phyloP scores from a whole-genome alignment of 441 rosid species.

The Gossypium davidsonii region DNA sequence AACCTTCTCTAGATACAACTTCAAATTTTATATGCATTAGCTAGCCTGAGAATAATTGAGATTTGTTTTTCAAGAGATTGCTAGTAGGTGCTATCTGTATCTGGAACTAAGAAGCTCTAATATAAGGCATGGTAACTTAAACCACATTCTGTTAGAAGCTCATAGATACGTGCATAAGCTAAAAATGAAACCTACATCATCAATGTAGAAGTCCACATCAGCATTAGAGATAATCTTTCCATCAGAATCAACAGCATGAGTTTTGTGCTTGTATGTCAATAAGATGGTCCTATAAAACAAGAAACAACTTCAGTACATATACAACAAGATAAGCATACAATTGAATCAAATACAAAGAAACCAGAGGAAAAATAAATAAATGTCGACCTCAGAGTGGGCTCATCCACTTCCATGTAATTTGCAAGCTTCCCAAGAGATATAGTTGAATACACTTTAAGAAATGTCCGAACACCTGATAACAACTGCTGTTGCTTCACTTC shows the following conservation, averaged over 20 bases:
- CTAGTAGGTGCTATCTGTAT: background rate
- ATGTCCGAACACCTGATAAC: constrained; percentile 65
- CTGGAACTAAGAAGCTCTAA: background rate
- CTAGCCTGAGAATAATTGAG: background rate
- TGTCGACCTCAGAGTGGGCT: constrained; percentile 64
- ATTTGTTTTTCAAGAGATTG: background rate
- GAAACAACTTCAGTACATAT: constrained; percentile 6
- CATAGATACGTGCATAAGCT: background rate
- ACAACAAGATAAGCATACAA: background rate
- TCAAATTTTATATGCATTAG: background rate
- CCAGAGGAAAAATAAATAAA: background rate
- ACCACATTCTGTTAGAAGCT: background rate
- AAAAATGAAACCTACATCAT: constrained; percentile 45
- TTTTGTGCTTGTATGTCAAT: constrained; percentile 92
- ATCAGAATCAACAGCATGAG: constrained; percentile 74
- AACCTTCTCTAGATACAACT: background rate
- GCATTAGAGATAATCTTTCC: constrained; percentile 79
- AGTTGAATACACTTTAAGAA: constrained; percentile 78
- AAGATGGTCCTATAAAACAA: constrained; percentile 56
- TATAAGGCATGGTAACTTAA: background rate
- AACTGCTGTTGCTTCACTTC: constrained; percentile 94
- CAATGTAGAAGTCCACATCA: constrained; percentile 81
- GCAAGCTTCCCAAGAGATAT: constrained; percentile 80
- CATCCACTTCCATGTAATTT: constrained; percentile 88
- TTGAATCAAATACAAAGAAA: background rate